Evolutionary conservation across 495 filamentous ascomycete species (phyloP).

Genomic region (Lasiosphaeris hirsuta): DNA sequence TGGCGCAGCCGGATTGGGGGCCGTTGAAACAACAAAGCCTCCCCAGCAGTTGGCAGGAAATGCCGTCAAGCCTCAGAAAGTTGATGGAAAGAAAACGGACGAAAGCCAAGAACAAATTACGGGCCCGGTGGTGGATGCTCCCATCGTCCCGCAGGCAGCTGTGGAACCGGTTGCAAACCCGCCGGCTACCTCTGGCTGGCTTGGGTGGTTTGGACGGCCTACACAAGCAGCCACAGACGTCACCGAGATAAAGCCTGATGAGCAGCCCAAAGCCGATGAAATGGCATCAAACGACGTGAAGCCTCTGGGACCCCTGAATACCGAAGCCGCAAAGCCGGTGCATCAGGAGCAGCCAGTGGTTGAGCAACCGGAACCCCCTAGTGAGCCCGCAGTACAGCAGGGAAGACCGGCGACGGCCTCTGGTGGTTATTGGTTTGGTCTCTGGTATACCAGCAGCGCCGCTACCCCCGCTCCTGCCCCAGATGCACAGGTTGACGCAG

Average conservation of each 20-base stretch:
- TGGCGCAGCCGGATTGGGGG: background rate
- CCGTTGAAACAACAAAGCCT: too few relatives aligned
- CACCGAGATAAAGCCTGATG: constrained; percentile 1
- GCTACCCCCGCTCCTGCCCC: background rate
- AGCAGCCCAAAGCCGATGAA: constrained; percentile 16
- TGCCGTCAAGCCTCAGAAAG: constrained; percentile 5
- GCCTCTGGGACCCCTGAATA: background rate
- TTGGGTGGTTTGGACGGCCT: constrained; percentile 54
- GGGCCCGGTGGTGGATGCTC: background rate
- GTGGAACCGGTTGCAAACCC: constrained; percentile 30
- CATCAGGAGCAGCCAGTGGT: constrained; percentile 10
- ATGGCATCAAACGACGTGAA: constrained; percentile 10
- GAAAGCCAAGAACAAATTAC: background rate
- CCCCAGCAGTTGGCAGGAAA: constrained; percentile 4
- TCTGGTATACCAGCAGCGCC: constrained; percentile 35
- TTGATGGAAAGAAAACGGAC: constrained; percentile 6
- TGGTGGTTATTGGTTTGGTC: constrained; percentile 50
- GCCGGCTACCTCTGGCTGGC: constrained; percentile 48
- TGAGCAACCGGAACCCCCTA: constrained; percentile 23
- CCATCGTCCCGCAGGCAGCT: background rate
- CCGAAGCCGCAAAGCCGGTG: constrained; percentile 12
- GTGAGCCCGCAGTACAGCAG: constrained; percentile 14
- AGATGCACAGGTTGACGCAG: background rate
- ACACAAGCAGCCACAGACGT: constrained; percentile 19
- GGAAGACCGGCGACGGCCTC: constrained; percentile 14